Base-by-base conservation (phyloP, 495 filamentous ascomycete genomes). In the Xylaria palmicola region DNA sequence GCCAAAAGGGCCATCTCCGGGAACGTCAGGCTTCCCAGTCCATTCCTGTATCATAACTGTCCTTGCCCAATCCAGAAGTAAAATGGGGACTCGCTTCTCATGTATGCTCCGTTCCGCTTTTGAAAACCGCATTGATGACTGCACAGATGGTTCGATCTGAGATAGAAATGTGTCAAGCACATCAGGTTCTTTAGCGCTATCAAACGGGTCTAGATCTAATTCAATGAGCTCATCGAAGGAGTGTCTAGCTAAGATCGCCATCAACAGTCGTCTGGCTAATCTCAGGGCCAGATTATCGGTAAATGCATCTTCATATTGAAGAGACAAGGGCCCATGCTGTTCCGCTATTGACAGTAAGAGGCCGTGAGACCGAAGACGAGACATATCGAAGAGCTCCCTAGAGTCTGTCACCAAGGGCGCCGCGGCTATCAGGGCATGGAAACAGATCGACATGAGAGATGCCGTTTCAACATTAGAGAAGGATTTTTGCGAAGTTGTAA, bases 11-110 rank as follows among this genome's bases (percentile, higher is more conserved):
- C 86, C 84, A 68, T 85, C 85, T 49, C 81, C 82, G 1, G 83
- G 75, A 54, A 94, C 81, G 36, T 86, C 84, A 1, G 88, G 83
- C 57, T 84, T 84, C 6, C 90, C 89, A 66, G 91, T 84, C 91
- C 91, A 95, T 62, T 88, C 85, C 37, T 86, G 84, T 13, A 93
- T 69, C 67, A 95, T 82, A 13, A 92, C 80, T 0, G 88, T 86
- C 54, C 87, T 82, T 19, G 92, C 83, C 90, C 89, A 93, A 67
- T 93, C 90, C 7, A 92, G 74, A n/a, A 92, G 68, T 22, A 85
- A 64, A 12, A 79, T 77, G 12, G 81, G 79, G 19, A 85, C 72
- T n/a, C 81, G 74, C 13, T 76, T 78, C 55, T 83, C 79, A 56
- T 83, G 81, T 3, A 83, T 48, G 7, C 72, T 72, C 40, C 76